A percentile compares a stretch with the other conserved stretches of the same genome.
These are phyloP conservation scores for Daldinia caldariorum DNA, from an alignment of 495 filamentous ascomycete species.

Conservation along the genomic window DNA sequence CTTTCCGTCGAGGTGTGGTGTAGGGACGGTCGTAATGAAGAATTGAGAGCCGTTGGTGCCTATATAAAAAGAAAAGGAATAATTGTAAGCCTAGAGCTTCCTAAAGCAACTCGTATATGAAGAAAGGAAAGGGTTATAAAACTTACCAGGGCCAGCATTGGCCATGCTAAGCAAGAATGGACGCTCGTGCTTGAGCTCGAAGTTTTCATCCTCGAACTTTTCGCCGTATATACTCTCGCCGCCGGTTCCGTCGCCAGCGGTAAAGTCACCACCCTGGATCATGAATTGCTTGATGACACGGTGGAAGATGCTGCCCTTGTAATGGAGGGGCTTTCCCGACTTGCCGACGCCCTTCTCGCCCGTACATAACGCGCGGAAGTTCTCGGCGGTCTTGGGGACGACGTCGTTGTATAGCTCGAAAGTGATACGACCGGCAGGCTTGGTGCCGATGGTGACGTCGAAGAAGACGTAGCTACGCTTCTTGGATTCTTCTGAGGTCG, in stretches of 20 bases:
- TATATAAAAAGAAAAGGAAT: background rate
- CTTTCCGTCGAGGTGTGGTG: conserved; percentile 93
- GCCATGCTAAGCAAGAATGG: conserved; percentile 97
- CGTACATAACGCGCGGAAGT: conserved; percentile 98
- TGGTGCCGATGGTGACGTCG: conserved; percentile 81
- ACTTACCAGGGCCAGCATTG: conserved; percentile 91
- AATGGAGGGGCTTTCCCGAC: conserved; percentile 85
- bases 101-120: background rate
- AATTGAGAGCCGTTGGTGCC: conserved; percentile 97
- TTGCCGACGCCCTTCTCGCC: conserved; percentile 85
- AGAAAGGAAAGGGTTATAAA: no score
- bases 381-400: conserved; percentile 93
- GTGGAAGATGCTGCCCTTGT: conserved; percentile 93
- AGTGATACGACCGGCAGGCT: conserved; percentile 74
- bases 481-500: conserved; percentile 50
- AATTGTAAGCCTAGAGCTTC: conserved; percentile 14
- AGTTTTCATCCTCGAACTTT: conserved; percentile 98
- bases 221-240: conserved; percentile 98
- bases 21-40: conserved; percentile 94
- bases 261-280: conserved; percentile 99
- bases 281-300: conserved; percentile 98
- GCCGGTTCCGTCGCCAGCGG: conserved; percentile 90
- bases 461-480: conserved; percentile 83
- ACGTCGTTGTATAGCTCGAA: conserved; percentile 92
- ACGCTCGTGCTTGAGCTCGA: conserved; percentile 89